Evolutionary conservation across 805 yeast species (phyloP).

Genomic region (Kluyveromyces lactis): DNA sequence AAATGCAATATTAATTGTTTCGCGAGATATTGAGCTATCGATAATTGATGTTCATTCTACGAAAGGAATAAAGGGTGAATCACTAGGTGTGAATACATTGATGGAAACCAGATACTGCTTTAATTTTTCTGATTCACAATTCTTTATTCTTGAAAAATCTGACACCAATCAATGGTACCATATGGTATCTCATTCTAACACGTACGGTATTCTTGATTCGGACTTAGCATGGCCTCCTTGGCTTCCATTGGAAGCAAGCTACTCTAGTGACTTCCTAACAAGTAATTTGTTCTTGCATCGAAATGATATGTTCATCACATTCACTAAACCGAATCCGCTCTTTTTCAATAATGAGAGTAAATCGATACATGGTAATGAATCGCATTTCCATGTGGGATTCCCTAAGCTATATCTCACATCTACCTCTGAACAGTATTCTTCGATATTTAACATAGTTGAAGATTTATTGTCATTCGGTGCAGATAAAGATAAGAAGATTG

Average conservation of each 20-base stretch:
- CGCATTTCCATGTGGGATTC: conserved; percentile 28
- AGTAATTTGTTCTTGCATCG: conserved; percentile 42
- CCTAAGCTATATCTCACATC: conserved; percentile 46
- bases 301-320: conserved; percentile 43
- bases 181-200: conserved; percentile 24
- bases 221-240: conserved; percentile 54
- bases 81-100: conserved; percentile 27
- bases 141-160: conserved; percentile 41
- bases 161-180: conserved; percentile 25
- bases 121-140: conserved; percentile 45
- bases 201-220: conserved; percentile 23
- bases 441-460: conserved; percentile 41
- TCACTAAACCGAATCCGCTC: conserved; percentile 44
- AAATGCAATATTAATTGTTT: conserved; percentile 43
- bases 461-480: conserved; percentile 34
- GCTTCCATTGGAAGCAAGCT: conserved; percentile 56
- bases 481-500: conserved; percentile 34
- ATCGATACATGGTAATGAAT: conserved; percentile 19
- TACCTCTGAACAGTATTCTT: conserved; percentile 48
- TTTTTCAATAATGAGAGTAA: conserved; percentile 31
- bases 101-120: conserved; percentile 53
- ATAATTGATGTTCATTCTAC: conserved; percentile 36
- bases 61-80: conserved; percentile 22
- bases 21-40: conserved; percentile 52
- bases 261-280: conserved; percentile 36